Base-by-base conservation (phyloP, 2,329 filamentous ascomycete species). In the Verticillium longisporum region DNA sequence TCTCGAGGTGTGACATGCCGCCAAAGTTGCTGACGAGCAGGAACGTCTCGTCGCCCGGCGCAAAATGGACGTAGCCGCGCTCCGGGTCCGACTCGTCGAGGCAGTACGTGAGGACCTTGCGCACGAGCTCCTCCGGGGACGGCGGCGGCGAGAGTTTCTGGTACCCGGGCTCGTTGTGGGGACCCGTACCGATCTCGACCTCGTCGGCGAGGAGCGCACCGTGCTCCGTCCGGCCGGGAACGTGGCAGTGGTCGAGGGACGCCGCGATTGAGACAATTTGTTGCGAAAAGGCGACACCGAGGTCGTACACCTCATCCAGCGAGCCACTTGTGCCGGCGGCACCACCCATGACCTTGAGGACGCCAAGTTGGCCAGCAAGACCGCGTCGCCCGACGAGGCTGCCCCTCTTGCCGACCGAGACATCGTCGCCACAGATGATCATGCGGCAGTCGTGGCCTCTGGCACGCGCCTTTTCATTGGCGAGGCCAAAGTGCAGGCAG, bases 141-240 rank as follows among this genome's bases (percentile, higher is more conserved):
- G 80, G 82, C 0, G 72, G 75, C 0, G 82, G 85, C 0, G 80
- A 81, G 18, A 87, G 67, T 70, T 83, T 84, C 67, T 76, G 77
- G 67, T 85, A 82, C 0, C 82, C 86, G 0, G 86, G 86, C 70
- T 89, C 86, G 68, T 88, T 88, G 70, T 89, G 87, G 14, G 85
- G 85, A 0, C 87, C 86, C 31, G 86, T 88, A 2, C 87, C 86
- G n/a, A 88, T 76, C 69, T 87, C 86, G 38, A 88, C 71, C 61
- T 84, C 83, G 60, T 84, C 71, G 1, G 73, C 69, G 10, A 72
- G 74, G 2, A 87, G 76, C 15, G 73, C 77, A n/a, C 72, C 77
- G 61, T 82, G 79, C 61, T 82, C 76, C 1, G 74, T 69, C 45
- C 82, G 75, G 0, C 83, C 83, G 0, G 83, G 82, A 1, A 85